phyloP scores from a whole-genome alignment of 2,329 filamentous ascomycete species.

The Corynespora cassiicola region DNA sequence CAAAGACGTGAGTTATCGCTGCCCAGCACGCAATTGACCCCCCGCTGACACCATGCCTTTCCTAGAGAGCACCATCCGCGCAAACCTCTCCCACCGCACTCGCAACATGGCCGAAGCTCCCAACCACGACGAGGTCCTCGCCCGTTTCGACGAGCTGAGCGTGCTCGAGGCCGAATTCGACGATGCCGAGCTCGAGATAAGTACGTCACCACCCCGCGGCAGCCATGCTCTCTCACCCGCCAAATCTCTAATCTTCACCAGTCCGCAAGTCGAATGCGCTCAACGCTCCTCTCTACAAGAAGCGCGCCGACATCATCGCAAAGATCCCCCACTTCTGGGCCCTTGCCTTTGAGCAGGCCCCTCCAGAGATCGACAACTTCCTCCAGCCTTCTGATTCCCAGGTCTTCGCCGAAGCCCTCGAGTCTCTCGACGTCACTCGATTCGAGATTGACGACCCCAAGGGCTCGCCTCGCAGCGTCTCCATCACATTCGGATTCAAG shows the following conservation, averaged over 20 bases:
- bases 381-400: constrained; percentile 81
- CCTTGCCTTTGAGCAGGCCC: constrained; percentile 88
- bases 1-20: neutral
- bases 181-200: constrained; percentile 79
- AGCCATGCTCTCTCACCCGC: neutral
- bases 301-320: constrained; percentile 73
- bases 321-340: constrained; percentile 91
- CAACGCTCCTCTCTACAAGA: constrained; percentile 74
- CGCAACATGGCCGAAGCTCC: constrained; percentile 30
- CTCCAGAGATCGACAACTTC: constrained; percentile 84
- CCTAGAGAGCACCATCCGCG: constrained; percentile 16
- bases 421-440: constrained; percentile 73
- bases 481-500: constrained; percentile 74
- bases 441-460: constrained; percentile 75
- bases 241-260: constrained; percentile 43
- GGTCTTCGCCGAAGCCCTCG: constrained; percentile 73
- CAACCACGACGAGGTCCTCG: constrained; percentile 33
- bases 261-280: constrained; percentile 76
- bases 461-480: constrained; percentile 82
- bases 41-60: constrained; percentile 16
- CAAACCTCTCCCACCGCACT: constrained; percentile 7
- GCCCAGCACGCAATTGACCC: neutral
- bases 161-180: constrained; percentile 85
- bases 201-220: constrained; percentile 55
- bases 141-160: constrained; percentile 74